Percentiles rank a stretch among this genome's conserved stretches.
These are phyloP conservation scores for Paramyrothecium roridum DNA, from an alignment of 2,329 filamentous ascomycete species.

Conservation along the genomic window DNA sequence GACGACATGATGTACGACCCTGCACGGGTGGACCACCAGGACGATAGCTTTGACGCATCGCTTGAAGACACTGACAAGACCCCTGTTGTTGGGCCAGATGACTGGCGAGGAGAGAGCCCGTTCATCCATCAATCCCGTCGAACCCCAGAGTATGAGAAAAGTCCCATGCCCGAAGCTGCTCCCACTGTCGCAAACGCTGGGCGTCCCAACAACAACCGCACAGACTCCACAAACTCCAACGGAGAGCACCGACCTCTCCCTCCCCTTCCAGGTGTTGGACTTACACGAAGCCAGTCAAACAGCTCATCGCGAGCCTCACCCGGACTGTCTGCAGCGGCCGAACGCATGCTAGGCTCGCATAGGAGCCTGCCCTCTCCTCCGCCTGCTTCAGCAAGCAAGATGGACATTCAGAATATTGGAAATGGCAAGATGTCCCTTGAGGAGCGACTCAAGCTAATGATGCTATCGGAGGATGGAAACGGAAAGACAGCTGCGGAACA, in stretches of 20 bases:
- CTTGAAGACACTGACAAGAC: conserved; percentile 96
- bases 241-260: conserved; percentile 82
- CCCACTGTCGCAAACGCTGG: conserved; percentile 38
- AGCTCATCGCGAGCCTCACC: conserved; percentile 54
- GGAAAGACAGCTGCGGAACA: conserved; percentile 59
- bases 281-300: conserved; percentile 33
- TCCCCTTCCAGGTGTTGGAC: conserved; percentile 67
- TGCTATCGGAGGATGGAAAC: conserved; percentile 67
- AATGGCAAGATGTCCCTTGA: conserved; percentile 78
- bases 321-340: conserved; percentile 67
- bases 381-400: conserved; percentile 63
- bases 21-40: conserved; percentile 41
- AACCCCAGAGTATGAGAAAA: conserved; percentile 56
- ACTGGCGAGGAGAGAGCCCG: conserved; percentile 78
- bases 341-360: conserved; percentile 64
- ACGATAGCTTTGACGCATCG: conserved; percentile 94
- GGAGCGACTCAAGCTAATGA: conserved; percentile 84
- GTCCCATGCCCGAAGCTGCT: conserved; percentile 59
- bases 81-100: conserved; percentile 93
- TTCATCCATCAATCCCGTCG: conserved; percentile 21
- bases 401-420: conserved; percentile 74
- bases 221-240: conserved; percentile 74
- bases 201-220: conserved; percentile 57
- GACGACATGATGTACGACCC: conserved; percentile 57
- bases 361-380: conserved; percentile 73